Evolutionary conservation across 2,329 filamentous ascomycete species (phyloP).

Genomic region (Botryotinia convoluta): DNA sequence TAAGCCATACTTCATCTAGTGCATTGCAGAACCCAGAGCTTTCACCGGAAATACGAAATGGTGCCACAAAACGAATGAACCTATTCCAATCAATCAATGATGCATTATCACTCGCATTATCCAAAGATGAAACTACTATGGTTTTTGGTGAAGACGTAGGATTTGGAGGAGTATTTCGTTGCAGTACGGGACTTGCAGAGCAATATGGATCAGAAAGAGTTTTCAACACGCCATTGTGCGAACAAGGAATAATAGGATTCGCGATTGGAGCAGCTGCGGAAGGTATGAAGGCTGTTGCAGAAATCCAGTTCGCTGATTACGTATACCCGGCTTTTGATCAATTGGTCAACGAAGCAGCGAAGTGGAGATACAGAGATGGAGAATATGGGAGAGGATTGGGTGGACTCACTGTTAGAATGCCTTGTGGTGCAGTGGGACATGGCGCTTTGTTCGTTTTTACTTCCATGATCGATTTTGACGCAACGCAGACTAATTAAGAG

Average conservation of each 20-base stretch:
- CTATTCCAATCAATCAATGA: slow-evolving; percentile 93
- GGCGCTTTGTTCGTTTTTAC: slow-evolving; percentile 55
- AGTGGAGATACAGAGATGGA: slow-evolving; percentile 66
- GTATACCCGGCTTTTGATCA: slow-evolving; percentile 76
- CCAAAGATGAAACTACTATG: slow-evolving; percentile 79
- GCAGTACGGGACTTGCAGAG: slow-evolving; percentile 84
- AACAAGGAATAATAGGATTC: slow-evolving; percentile 93
- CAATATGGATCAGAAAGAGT: slow-evolving; percentile 85
- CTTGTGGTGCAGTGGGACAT: slow-evolving; percentile 68
- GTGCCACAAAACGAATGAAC: slow-evolving; percentile 82
- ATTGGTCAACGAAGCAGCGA: slow-evolving; percentile 73
- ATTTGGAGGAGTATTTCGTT: slow-evolving; percentile 94
- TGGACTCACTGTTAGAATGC: slow-evolving; percentile 69
- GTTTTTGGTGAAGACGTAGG: slow-evolving; percentile 97
- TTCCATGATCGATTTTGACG: background rate
- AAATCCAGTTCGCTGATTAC: slow-evolving; percentile 80
- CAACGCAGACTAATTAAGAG: slow-evolving; percentile 19
- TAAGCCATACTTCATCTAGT: slow-evolving; percentile 74
- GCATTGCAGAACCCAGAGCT: slow-evolving; percentile 73
- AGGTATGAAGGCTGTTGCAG: slow-evolving; percentile 88
- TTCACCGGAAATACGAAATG: slow-evolving; percentile 59
- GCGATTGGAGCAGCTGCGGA: slow-evolving; percentile 86
- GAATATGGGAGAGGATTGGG: slow-evolving; percentile 55
- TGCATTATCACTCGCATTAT: slow-evolving; percentile 77
- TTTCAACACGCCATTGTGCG: slow-evolving; percentile 92